Evolutionary conservation across 2,329 filamentous ascomycete species (phyloP).

Genomic region (Penicillium fuscoglaucum): DNA sequence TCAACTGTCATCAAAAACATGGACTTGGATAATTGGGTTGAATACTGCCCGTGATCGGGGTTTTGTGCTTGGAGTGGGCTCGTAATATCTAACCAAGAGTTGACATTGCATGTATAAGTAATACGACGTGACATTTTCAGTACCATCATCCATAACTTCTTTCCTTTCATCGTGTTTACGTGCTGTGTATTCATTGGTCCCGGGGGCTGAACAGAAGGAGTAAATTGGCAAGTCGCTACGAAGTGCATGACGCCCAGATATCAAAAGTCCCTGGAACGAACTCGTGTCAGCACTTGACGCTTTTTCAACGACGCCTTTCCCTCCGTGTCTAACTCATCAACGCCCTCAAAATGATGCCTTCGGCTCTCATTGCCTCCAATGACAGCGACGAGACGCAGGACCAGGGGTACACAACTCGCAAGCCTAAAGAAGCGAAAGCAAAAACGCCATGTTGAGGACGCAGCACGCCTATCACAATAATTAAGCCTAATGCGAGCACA

Average conservation of each 20-base stretch:
- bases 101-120: constrained; percentile 9
- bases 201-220: background rate
- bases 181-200: background rate
- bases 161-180: background rate
- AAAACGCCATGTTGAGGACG: background rate
- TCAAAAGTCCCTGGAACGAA: background rate
- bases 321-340: background rate
- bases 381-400: background rate
- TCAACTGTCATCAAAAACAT: constrained; percentile 68
- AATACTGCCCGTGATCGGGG: constrained; percentile 49
- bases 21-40: constrained; percentile 62
- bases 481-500: background rate
- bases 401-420: background rate
- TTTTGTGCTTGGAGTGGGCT: background rate
- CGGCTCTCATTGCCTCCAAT: background rate
- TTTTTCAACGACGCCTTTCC: background rate
- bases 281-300: background rate
- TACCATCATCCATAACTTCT: background rate
- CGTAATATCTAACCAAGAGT: background rate
- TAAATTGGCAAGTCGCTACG: background rate
- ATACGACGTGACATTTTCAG: constrained; percentile 1
- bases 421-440: background rate
- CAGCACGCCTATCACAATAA: background rate
- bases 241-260: background rate
- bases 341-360: background rate